Evolutionary conservation across 345 rosid species (phyloP), one percentile per base, ranked within the genome.

Genomic region (Eucalyptus victrix): DNA sequence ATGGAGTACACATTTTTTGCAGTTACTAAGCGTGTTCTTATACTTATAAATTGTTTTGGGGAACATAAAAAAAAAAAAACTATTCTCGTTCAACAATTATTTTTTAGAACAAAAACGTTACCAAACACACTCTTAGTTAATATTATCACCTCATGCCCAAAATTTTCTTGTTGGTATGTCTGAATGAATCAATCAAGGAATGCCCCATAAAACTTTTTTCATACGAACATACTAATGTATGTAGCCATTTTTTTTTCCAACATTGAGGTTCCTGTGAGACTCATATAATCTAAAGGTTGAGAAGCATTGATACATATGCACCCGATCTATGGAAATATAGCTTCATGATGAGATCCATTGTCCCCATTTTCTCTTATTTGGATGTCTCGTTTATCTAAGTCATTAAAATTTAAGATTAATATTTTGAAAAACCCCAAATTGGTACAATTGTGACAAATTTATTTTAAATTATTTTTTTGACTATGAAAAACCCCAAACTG

Each of bases 401-500:
- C 72, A 62, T n/a, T 26, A 60, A 60, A 60, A 26, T 65, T 65
- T 65, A 45, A 1, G 47, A 45, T 45, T 45, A 45, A 45, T 45
- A 45, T 0, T 2, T 11, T 45, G 3, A 45, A 45, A 44, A 45
- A 9, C 3, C 47, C 47, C 10, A 45, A 45, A 9, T 1, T 9
- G 0, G 11, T 45, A 45, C 47, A 45, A 3, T 2, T 2, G 11
- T 45, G 47, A 45, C 47, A 45, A 45, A 45, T 44, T 44, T 44
- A 44, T 2, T 6, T 1, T 0, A 8, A 44, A 44, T 1, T 44
- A 44, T 44, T 44, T 44, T 44, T 44, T 2, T 44, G 3, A 44
- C 3, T 8, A 44, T 44, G 2, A 45, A 45, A 45, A 45, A 45
- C 11, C 47, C 0, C 0, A 9, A 45, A 45, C 3, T 9, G 3